phyloP scores from a whole-genome alignment of 345 rosid species.

The Corchorus capsularis region DNA sequence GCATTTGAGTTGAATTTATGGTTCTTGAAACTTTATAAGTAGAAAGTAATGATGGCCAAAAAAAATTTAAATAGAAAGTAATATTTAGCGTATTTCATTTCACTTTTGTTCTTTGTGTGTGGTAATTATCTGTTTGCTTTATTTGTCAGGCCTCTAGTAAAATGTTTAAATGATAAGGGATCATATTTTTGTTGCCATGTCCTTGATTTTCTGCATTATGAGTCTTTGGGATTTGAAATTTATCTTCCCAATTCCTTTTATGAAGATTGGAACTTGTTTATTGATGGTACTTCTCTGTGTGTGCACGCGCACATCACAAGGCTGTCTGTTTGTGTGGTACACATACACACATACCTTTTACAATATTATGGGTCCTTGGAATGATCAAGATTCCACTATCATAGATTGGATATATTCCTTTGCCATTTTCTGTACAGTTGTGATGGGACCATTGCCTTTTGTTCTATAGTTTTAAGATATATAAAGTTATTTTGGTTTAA shows the following conservation, averaged over 20 bases:
- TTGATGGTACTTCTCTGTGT: not conserved
- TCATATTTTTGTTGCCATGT: not conserved
- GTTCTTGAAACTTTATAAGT: constrained; percentile 6
- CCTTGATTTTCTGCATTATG: constrained; percentile 7
- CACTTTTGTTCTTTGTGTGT: not conserved
- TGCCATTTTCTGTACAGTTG: not conserved
- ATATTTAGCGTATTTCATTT: not conserved
- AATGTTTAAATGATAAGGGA: not conserved
- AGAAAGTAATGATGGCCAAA: not conserved
- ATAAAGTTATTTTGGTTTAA: too few relatives aligned
- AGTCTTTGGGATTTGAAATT: not conserved
- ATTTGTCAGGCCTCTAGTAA: not conserved
- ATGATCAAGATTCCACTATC: constrained; percentile 1
- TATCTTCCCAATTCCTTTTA: not conserved
- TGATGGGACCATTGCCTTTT: constrained; percentile 5
- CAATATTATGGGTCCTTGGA: not conserved
- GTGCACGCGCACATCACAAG: too few relatives aligned
- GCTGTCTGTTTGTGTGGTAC: too few relatives aligned
- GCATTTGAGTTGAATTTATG: constrained; percentile 9
- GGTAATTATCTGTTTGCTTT: not conserved
- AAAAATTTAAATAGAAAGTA: not conserved
- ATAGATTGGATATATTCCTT: not conserved
- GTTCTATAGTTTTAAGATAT: too few relatives aligned
- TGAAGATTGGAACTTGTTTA: not conserved
- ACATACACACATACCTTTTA: not conserved